Evolutionary conservation across 129 eudicot genomes (phyloP), one percentile per base, ranked within the genome.

Genomic region (Ambrosia artemisiifolia): DNA sequence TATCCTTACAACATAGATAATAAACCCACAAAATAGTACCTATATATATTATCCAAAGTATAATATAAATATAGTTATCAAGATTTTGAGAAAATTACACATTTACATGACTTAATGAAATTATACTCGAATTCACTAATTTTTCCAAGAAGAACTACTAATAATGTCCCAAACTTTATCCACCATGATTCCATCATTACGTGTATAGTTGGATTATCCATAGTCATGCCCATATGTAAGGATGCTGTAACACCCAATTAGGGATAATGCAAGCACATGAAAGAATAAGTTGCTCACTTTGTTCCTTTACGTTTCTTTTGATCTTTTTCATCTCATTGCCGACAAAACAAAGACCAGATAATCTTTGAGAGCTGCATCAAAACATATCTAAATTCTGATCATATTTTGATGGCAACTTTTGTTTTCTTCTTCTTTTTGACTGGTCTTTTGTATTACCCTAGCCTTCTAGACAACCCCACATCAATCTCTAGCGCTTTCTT

Each of bases 361-460:
- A 57, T 42, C 75, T 60, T 32, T 35, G 66, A 71, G 55, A 71
- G 8, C 67, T 40, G 28, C 56, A 71, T 40, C 47, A 57, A 24
- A 40, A 59, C 67, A 71, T 38, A 71, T 56, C 49, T 55, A 8
- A 28, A 55, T 59, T 53, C 35, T 53, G 64, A 70, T 59, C 40
- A 71, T 13, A 6, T 36, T 43, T 24, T 71, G 43, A 38, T 71
- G 75, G 44, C 36, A 70, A 71, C 67, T 56, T 71, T 69, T 71
- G 55, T 57, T 56, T 71, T 71, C 56, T 56, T 71, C 76, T n/a
- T 38, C 76, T 71, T 71, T 70, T 71, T 71, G 76, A 71, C 76
- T 30, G 44, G 67, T 57, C 67, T 57, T 71, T 2, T 38, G 24
- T 19, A 38, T 71, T 4, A 40, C 28, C 56, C 66, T 57, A 30